phyloP scores from a whole-genome alignment of 75 land plant genomes.

The Pinus taeda region DNA sequence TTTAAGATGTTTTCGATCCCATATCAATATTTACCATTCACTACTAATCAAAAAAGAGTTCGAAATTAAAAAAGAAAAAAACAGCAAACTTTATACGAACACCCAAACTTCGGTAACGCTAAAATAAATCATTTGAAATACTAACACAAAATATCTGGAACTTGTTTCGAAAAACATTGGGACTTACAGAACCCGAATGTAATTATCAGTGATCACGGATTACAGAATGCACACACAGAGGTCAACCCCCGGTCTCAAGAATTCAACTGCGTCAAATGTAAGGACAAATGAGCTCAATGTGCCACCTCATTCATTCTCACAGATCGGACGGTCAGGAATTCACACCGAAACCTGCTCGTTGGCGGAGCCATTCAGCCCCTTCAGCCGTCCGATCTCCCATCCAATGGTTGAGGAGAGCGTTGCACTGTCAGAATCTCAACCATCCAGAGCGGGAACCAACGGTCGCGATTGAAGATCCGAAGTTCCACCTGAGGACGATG shows the following conservation, averaged over 20 bases:
- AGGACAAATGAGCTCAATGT: neutral
- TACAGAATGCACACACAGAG: neutral
- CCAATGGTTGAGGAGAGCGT: neutral
- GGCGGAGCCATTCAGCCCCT: neutral
- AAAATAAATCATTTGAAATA: no score
- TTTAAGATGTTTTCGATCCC: no score
- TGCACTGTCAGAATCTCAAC: no score
- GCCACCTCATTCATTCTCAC: neutral
- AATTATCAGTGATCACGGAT: no score
- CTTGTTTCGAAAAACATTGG: no score
- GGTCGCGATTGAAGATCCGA: conserved; percentile 1
- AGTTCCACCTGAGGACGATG: neutral
- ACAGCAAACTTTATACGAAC: no score
- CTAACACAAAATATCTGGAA: no score
- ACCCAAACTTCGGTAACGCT: no score
- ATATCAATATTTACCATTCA: no score
- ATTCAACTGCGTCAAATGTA: neutral
- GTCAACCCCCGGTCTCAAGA: neutral
- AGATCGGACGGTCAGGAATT: neutral
- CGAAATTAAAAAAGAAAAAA: no score
- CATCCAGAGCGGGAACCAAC: neutral
- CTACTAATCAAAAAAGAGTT: no score
- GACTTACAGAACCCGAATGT: no score
- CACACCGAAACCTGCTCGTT: neutral
- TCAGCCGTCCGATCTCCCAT: neutral